Evolutionary conservation across 148 eudicot species (phyloP).

Genomic region (Spergularia bocconei): DNA sequence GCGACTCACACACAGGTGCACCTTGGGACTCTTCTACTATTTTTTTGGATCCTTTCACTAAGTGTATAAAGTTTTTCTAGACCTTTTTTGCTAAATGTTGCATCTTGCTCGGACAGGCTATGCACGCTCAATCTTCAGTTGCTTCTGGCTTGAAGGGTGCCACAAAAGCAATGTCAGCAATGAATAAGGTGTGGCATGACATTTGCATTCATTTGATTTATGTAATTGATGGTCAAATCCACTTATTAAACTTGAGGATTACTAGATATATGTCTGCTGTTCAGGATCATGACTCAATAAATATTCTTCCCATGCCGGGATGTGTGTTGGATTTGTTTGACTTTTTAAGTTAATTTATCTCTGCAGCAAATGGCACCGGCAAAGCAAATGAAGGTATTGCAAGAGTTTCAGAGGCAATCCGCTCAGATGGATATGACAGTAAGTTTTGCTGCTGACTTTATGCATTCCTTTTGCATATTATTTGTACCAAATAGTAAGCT

Average conservation of each 20-base stretch:
- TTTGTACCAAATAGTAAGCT: conserved; percentile 9
- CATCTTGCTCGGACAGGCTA: conserved; percentile 48
- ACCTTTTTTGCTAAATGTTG: neutral
- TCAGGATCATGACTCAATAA: neutral
- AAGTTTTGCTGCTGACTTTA: conserved; percentile 33
- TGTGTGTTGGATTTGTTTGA: neutral
- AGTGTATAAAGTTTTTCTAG: conserved; percentile 3
- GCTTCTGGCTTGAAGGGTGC: conserved; percentile 96
- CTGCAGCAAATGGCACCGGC: conserved; percentile 94
- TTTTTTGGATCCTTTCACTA: neutral
- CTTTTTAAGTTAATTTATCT: neutral
- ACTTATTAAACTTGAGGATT: neutral
- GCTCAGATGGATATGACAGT: conserved; percentile 98
- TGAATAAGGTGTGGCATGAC: conserved; percentile 68
- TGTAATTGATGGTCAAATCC: neutral
- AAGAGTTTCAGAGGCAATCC: conserved; percentile 87
- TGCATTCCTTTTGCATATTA: conserved; percentile 4
- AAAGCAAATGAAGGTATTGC: conserved; percentile 70
- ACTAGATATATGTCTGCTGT: neutral
- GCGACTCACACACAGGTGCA: conserved; percentile 92
- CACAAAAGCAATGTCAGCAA: conserved; percentile 86
- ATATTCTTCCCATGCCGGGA: neutral
- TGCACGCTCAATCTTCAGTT: conserved; percentile 92
- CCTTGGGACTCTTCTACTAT: conserved; percentile 11
- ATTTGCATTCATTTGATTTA: neutral